These are phyloP conservation scores for Emericellopsis terricola DNA, from an alignment of 495 filamentous ascomycete genomes.

Conservation along the genomic window DNA sequence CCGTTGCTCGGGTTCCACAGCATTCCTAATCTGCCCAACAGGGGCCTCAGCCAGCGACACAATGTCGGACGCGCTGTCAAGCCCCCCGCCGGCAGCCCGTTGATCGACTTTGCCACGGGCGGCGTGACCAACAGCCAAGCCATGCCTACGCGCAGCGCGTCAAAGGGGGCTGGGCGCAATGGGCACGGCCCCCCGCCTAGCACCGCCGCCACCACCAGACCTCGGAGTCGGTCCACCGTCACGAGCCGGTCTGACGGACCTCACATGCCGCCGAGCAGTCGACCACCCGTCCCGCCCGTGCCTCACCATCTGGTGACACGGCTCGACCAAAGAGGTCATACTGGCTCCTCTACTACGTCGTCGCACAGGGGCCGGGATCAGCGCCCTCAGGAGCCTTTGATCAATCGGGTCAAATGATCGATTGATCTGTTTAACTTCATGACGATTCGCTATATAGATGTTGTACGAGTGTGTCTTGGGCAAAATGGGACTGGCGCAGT, in stretches of 20 bases:
- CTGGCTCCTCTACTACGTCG: too few relatives aligned
- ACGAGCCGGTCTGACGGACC: not conserved
- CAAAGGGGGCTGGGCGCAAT: too few relatives aligned
- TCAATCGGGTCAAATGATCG: not conserved
- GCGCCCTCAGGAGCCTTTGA: not conserved
- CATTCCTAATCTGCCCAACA: not conserved
- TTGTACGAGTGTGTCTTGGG: too few relatives aligned
- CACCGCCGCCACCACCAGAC: too few relatives aligned
- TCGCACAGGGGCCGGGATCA: too few relatives aligned
- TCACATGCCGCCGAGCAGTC: not conserved
- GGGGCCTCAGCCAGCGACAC: constrained; percentile 31
- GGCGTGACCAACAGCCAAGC: not conserved
- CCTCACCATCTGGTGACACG: not conserved
- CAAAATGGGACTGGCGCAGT: too few relatives aligned
- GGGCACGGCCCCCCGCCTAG: too few relatives aligned
- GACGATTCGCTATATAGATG: too few relatives aligned
- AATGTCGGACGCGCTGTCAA: constrained; percentile 42
- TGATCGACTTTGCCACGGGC: constrained; percentile 36
- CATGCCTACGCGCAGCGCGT: not conserved
- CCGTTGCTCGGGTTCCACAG: not conserved
- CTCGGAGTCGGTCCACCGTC: not conserved
- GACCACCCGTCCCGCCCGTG: constrained; percentile 1
- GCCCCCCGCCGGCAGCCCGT: constrained; percentile 29
- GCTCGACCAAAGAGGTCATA: too few relatives aligned
- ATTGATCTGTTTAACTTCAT: too few relatives aligned